Evolutionary conservation across 345 rosid genomes (phyloP), one percentile per base, ranked within the genome.

Genomic region (Bretschneidera sinensis): DNA sequence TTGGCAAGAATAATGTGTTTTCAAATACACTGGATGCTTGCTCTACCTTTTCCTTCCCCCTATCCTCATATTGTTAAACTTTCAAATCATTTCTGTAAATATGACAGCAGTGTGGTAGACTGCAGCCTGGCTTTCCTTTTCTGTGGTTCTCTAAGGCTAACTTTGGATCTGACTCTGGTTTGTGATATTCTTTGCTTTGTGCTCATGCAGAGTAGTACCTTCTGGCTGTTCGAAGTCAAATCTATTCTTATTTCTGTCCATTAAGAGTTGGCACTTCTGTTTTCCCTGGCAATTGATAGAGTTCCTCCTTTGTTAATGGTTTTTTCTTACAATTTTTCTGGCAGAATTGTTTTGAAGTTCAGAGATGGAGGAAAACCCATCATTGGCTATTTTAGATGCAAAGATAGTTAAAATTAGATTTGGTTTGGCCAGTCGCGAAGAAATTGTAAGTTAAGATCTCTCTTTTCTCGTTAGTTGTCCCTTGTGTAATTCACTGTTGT

Each of bases 391-490:
- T 59, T 71, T 80, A 6, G 91, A 87, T 17, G 97, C 79, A 17
- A 88, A 92, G 69, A 72, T 92, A 55, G 66, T 78, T 20, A 90
- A 92, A 24, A 83, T 90, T 57, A 63, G 45, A 65, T 94, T 94
- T 72, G 85, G 78, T 58, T 81, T 94, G 79, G 88, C 95, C 0
- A 70, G 77, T 72, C 78, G 72, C 31, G 71, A 69, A 55, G 91
- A 94, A 72, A 90, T 94, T 17, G 97, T 87, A 59, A 85, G 99
- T 78, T 47, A 51, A 62, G 47, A 58, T 33, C 61, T 73, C 19
- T 51, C 43, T 43, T 48, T 20, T n/a, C n/a, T n/a, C n/a, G 51
- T 59, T 57, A 15, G 24, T 47, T 53, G 45, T 11, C 16, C 14
- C 47, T 57, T 64, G 24, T 23, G 15, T 35, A 33, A 21, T 34